Conservation (phyloP, 2,329 filamentous ascomycete species). For the Ophiostoma tasmaniense region DNA sequence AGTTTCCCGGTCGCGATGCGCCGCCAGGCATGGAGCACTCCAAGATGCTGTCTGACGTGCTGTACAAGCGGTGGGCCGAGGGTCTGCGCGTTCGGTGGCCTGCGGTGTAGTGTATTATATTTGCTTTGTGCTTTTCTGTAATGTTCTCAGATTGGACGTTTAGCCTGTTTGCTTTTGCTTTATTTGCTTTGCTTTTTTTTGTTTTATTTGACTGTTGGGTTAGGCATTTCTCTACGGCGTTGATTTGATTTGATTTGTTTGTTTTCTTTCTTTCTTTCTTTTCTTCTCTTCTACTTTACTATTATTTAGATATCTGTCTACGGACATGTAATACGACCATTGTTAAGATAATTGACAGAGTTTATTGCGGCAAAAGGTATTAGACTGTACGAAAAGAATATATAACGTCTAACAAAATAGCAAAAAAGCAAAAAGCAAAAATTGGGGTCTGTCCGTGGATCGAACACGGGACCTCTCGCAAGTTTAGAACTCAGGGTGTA, state of each 20-base stretch:
- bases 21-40: conserved; percentile 82
- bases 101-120: conserved; percentile 15
- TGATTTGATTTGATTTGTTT: neutral
- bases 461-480: conserved; percentile 11
- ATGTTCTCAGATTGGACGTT: conserved; percentile 11
- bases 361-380: no score
- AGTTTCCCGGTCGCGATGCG: conserved; percentile 46
- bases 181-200: neutral
- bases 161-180: neutral
- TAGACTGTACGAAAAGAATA: no score
- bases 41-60: conserved; percentile 77
- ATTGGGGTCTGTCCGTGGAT: conserved; percentile 10
- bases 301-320: conserved; percentile 7
- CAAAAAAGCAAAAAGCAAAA: neutral
- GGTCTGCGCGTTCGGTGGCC: conserved; percentile 51
- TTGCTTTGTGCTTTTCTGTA: neutral
- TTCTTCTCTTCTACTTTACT: neutral
- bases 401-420: neutral
- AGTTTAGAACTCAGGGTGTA: conserved; percentile 17
- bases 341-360: neutral
- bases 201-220: neutral
- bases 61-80: conserved; percentile 86
- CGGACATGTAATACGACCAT: conserved; percentile 1
- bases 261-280: neutral
- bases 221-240: conserved; percentile 6